phyloP scores from a whole-genome alignment of 2,329 filamentous ascomycete genomes.

The Botrytis porri region DNA sequence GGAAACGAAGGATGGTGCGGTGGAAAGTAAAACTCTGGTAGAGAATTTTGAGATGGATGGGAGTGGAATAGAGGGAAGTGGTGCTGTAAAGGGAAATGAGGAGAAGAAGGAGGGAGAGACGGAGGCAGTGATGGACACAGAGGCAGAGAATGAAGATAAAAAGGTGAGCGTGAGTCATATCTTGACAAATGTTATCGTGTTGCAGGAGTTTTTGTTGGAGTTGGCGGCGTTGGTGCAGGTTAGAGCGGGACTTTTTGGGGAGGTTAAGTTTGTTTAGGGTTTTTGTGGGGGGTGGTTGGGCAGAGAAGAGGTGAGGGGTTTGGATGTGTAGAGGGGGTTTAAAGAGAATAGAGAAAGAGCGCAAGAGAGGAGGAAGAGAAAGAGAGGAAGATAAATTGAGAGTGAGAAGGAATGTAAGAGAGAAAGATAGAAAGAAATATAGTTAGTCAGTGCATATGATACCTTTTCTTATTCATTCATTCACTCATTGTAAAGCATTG shows the following conservation, averaged over 20 bases:
- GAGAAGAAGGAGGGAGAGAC: slow-evolving; percentile 4
- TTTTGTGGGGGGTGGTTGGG: not conserved
- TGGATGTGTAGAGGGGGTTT: not conserved
- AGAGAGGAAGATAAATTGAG: too few species aligned
- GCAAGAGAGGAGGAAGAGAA: too few species aligned
- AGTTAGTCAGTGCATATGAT: not conserved
- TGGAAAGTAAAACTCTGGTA: slow-evolving; percentile 3
- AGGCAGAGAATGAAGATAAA: slow-evolving; percentile 34
- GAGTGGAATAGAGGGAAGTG: not conserved
- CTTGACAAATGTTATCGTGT: slow-evolving; percentile 73
- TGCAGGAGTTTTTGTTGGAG: slow-evolving; percentile 79
- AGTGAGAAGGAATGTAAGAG: too few species aligned
- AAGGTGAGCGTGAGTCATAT: slow-evolving; percentile 70
- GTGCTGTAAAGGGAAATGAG: slow-evolving; percentile 10
- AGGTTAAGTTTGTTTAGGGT: slow-evolving; percentile 59
- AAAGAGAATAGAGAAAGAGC: not conserved
- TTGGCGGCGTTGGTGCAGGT: slow-evolving; percentile 72
- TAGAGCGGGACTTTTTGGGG: slow-evolving; percentile 71
- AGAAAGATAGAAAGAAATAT: not conserved
- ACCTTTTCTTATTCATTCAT: not conserved
- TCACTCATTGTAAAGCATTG: too few species aligned
- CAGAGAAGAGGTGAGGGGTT: not conserved
- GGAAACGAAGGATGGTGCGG: not conserved
- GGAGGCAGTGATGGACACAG: slow-evolving; percentile 13
- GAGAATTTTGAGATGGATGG: slow-evolving; percentile 6